Percentiles rank a stretch among this genome's conserved stretches.
Conservation (phyloP, 192 early-diverging fungal species). For the Spizellomyces punctatus region DNA sequence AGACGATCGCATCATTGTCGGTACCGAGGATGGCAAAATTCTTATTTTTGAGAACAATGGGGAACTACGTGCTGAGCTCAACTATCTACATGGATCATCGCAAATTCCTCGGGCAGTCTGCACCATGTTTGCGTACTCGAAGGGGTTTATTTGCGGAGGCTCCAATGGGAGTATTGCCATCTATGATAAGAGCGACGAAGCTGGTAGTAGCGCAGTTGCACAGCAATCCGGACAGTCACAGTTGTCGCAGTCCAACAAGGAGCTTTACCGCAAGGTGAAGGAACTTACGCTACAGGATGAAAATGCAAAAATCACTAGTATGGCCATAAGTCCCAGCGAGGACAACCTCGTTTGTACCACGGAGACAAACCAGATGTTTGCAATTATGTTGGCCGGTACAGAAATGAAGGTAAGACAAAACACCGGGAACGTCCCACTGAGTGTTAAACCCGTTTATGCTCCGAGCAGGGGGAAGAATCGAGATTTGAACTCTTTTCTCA, state of each 20-base stretch:
- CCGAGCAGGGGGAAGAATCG: constrained; percentile 50
- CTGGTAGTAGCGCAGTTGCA: not conserved
- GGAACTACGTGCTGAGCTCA: constrained; percentile 51
- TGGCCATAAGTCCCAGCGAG: constrained; percentile 55
- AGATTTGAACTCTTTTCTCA: constrained; percentile 58
- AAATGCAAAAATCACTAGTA: constrained; percentile 38
- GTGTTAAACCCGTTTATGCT: not conserved
- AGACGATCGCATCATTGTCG: constrained; percentile 51
- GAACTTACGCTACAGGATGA: constrained; percentile 47
- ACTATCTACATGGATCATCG: constrained; percentile 12
- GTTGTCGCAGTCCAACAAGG: constrained; percentile 29
- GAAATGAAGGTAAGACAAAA: constrained; percentile 43
- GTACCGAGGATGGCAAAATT: constrained; percentile 55
- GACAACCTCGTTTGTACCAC: constrained; percentile 48
- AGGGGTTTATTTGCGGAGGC: constrained; percentile 52
- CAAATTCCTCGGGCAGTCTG: constrained; percentile 26
- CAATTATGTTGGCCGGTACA: constrained; percentile 34
- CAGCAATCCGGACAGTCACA: constrained; percentile 23
- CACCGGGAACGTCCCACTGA: not conserved
- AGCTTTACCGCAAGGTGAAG: constrained; percentile 46
- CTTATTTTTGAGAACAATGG: constrained; percentile 57
- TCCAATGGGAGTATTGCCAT: constrained; percentile 39
- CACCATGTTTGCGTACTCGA: constrained; percentile 37
- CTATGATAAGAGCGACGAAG: constrained; percentile 46
- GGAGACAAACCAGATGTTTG: constrained; percentile 49